Base-by-base conservation (phyloP, 169 alveolate genomes). In the Cryptosporidium ryanae region DNA sequence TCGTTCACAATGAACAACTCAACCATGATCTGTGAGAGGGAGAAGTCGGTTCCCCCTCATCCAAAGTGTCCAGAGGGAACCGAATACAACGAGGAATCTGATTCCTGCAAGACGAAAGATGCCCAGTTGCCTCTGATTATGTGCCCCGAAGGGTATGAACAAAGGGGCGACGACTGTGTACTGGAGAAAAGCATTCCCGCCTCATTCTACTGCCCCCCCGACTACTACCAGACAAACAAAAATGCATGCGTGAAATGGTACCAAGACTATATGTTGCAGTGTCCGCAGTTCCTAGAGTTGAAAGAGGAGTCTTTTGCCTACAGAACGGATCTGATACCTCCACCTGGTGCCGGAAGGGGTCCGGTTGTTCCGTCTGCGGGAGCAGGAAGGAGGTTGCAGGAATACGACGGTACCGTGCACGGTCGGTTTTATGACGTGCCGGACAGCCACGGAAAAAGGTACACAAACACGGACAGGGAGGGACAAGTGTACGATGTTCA, bases 131-230 rank as follows among this genome's bases (percentile, higher is more conserved):
- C 87, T n/a, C 59, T 76, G 34, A 76, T 76, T 10, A 76, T 76
- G 87, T 76, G 87, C 27, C 87, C 87, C 3, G 87, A 76, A 27
- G 87, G 87, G 7, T 76, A 76, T 61, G 87, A 59, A 44, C 76
- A 76, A 34, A 31, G 49, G 38, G 87, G 87, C 21, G 87, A 76
- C 27, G 87, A 55, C 43, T 76, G 87, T 31, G 64, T 76, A 23
- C 44, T 76, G 21, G 71, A 76, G 31, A 76, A 59, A 25, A 76
- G 38, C 23, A 61, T 76, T 18, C 87, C 87, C 44, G 87, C 87
- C 6, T 76, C 87, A n/a, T 76, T 23, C 23, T 76, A 76, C 23
- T 76, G 87, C 18, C 87, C 87, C 3, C 27, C 71, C 25, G 87
- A 61, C 18, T 76, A 76, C 17, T 76, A 76, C 25, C 87, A 76